Evolutionary conservation across 768 basidiomycete species (phyloP), one percentile per base, ranked within the genome.

Genomic region (Suillus subalutaceus): DNA sequence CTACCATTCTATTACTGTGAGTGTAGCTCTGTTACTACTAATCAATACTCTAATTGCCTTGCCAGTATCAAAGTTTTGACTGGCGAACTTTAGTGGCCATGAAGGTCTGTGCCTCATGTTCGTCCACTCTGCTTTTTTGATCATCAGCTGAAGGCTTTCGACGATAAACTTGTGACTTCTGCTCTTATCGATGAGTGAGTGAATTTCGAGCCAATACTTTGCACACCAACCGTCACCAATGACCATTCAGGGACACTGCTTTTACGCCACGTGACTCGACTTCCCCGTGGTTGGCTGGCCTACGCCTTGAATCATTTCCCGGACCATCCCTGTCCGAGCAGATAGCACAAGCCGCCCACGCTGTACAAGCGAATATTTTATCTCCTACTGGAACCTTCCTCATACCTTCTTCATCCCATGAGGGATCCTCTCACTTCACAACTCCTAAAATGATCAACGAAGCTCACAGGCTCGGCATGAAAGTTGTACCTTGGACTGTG

Each of bases 21-120:
- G 86, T 71, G 13, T 64, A 10, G 52, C 61, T 32, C 40, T 46
- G 4, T 35, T 37, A 52, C 26, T 23, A 35, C 44, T 38, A 46
- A 6, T 10, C 4, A 32, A 41, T 10, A 46, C 30, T 38, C 68
- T 41, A 69, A 58, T 4, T 37, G 8, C n/a, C 55, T 63, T 55
- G 30, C 8, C 69, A 92, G 90, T 91, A 86, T 69, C 90, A 94
- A 79, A 91, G 90, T 70, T 92, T 93, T 70, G 89, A 92, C 73
- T 94, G 93, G 92, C 82, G 91, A 70, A 88, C 91, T 16, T 74
- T 94, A 16, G 74, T 90, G 59, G 83, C 78, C 30, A 92, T 93
- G 89, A 91, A 90, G 84, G 87, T 84, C 68, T n/a, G 69, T 65
- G 4, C 9, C 38, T 59, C 35, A 20, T 16, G 8, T 35, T 35